A percentile compares a stretch with the other conserved stretches of the same genome.
Evolutionary conservation across 371 early-diverging fungal species (phyloP).

Genomic region (Apophysomyces ossiformis): DNA sequence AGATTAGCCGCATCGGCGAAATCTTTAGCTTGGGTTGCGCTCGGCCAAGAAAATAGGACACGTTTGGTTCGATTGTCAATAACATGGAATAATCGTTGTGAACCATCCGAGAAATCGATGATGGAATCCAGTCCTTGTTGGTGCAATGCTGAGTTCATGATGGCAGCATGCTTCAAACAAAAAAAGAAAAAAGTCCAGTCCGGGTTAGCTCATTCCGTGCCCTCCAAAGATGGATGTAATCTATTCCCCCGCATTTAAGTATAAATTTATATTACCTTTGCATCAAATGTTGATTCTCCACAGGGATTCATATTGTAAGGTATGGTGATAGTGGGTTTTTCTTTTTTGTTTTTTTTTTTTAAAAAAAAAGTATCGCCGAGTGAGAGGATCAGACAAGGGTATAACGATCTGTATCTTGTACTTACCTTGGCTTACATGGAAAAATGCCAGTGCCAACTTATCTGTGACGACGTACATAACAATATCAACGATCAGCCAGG

Average conservation of each 20-base stretch:
- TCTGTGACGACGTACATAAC: slow-evolving; percentile 66
- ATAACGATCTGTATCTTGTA: background rate
- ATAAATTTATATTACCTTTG: slow-evolving; percentile 10
- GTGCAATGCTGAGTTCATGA: background rate
- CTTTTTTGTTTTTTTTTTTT: background rate
- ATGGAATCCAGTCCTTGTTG: background rate
- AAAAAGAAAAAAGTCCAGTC: background rate
- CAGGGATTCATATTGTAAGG: slow-evolving; percentile 11
- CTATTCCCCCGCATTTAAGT: background rate
- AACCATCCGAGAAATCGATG: background rate
- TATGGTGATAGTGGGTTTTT: background rate
- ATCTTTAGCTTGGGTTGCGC: slow-evolving; percentile 15
- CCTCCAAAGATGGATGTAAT: too few relatives aligned
- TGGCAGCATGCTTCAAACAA: background rate
- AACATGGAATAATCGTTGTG: slow-evolving; percentile 35
- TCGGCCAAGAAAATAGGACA: slow-evolving; percentile 41
- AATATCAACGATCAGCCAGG: slow-evolving; percentile 56
- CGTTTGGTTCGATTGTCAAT: slow-evolving; percentile 35
- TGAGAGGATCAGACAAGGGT: background rate
- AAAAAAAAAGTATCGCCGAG: background rate
- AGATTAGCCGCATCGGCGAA: slow-evolving; percentile 22
- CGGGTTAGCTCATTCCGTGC: too few relatives aligned
- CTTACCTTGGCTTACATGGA: slow-evolving; percentile 37
- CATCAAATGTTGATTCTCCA: slow-evolving; percentile 5
- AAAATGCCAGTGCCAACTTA: slow-evolving; percentile 57